phyloP scores from a whole-genome alignment of 2,329 filamentous ascomycete species.

The Neonectria coccinea region DNA sequence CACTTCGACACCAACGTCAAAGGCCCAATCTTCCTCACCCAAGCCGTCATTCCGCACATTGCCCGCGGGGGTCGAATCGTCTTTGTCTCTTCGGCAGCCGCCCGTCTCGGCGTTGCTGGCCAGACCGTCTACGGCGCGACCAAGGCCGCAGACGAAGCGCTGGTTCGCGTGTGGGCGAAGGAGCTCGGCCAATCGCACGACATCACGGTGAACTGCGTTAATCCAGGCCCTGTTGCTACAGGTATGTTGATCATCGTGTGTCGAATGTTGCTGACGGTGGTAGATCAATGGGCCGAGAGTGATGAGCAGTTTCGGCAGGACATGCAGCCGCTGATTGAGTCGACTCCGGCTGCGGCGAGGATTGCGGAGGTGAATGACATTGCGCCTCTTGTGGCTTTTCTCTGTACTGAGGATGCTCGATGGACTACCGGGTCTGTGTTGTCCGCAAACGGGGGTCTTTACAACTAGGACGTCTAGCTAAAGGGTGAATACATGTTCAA shows the following conservation, averaged over 20 bases:
- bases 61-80: conserved; percentile 49
- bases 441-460: conserved; percentile 46
- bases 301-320: conserved; percentile 47
- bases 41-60: conserved; percentile 48
- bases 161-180: conserved; percentile 47
- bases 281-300: conserved; percentile 44
- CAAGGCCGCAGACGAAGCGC: conserved; percentile 50
- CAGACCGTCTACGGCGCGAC: conserved; percentile 51
- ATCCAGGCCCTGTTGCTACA: conserved; percentile 47
- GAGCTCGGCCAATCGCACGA: conserved; percentile 48
- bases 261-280: not conserved
- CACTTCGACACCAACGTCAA: conserved; percentile 42
- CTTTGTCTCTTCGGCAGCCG: conserved; percentile 50
- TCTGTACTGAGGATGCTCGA: conserved; percentile 45
- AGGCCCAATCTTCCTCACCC: conserved; percentile 48
- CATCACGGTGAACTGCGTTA: conserved; percentile 49
- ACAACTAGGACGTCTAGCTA: conserved; percentile 19
- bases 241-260: not conserved
- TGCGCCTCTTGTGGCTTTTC: conserved; percentile 48
- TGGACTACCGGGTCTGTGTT: conserved; percentile 48
- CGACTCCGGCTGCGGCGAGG: conserved; percentile 47
- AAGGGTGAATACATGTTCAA: no score
- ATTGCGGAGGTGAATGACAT: conserved; percentile 48
- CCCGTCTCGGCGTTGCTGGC: conserved; percentile 44
- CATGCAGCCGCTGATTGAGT: conserved; percentile 49